phyloP scores from a whole-genome alignment of 1,284 basidiomycete species.

The Taiwanofungus camphoratus region DNA sequence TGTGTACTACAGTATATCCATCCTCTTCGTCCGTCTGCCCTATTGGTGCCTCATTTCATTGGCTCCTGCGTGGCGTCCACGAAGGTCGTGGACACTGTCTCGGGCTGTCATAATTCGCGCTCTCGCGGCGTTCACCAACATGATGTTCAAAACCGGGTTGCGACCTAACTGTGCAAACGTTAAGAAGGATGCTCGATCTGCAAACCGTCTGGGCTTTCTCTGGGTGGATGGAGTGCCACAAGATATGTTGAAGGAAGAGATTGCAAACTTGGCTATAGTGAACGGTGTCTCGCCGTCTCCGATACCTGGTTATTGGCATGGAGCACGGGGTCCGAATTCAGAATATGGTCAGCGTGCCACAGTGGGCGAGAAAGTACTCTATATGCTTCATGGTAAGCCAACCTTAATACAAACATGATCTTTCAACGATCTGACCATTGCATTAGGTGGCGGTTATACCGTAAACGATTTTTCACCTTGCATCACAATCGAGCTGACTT shows the following conservation, averaged over 20 bases:
- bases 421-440: neutral
- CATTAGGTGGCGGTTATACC: slow-evolving; percentile 18
- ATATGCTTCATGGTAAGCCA: slow-evolving; percentile 47
- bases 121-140: slow-evolving; percentile 20
- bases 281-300: slow-evolving; percentile 12
- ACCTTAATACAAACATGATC: slow-evolving; percentile 28
- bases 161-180: neutral
- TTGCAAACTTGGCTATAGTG: slow-evolving; percentile 11
- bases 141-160: slow-evolving; percentile 3
- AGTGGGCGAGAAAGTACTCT: slow-evolving; percentile 47
- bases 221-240: slow-evolving; percentile 12
- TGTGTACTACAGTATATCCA: slow-evolving; percentile 33
- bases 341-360: slow-evolving; percentile 30
- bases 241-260: slow-evolving; percentile 13
- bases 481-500: neutral
- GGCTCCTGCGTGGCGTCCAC: slow-evolving; percentile 22
- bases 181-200: neutral
- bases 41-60: slow-evolving; percentile 33
- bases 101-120: slow-evolving; percentile 33
- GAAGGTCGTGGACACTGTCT: slow-evolving; percentile 27
- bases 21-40: slow-evolving; percentile 41
- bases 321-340: slow-evolving; percentile 6
- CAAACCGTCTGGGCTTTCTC: slow-evolving; percentile 7
- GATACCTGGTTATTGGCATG: slow-evolving; percentile 16
- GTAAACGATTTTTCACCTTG: slow-evolving; percentile 1